Evolutionary conservation across 345 rosid species (phyloP).

Genomic region (Citrus trifoliata): DNA sequence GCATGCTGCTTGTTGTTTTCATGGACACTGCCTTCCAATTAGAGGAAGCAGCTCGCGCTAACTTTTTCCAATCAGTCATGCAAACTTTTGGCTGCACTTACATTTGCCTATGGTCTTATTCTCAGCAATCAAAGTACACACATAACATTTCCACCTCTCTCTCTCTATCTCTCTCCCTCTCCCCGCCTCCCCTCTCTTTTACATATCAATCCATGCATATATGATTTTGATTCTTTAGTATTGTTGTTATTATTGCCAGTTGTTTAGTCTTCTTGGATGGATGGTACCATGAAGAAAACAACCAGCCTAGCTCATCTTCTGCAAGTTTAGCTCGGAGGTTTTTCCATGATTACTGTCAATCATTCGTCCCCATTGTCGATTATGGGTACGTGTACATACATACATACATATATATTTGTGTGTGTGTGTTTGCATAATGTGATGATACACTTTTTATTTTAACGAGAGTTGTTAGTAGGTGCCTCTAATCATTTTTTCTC

Average conservation of each 20-base stretch:
- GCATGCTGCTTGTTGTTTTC: neutral
- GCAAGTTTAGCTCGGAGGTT: conserved; percentile 39
- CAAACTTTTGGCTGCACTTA: conserved; percentile 50
- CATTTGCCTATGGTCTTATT: conserved; percentile 63
- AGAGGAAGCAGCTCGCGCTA: conserved; percentile 35
- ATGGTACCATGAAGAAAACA: conserved; percentile 37
- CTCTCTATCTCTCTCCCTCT: neutral
- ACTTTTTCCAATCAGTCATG: conserved; percentile 41
- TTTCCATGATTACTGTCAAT: conserved; percentile 46
- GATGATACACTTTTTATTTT: too few relatives aligned
- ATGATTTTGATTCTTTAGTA: neutral
- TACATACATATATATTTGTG: too few relatives aligned
- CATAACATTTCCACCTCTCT: neutral
- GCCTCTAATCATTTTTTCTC: neutral
- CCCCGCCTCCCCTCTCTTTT: neutral
- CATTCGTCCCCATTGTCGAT: conserved; percentile 26
- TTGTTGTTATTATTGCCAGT: conserved; percentile 26
- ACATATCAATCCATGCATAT: neutral
- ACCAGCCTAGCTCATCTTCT: conserved; percentile 41
- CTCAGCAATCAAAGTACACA: conserved; percentile 40
- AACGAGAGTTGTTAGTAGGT: neutral
- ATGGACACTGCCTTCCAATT: conserved; percentile 59
- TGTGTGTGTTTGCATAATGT: too few relatives aligned
- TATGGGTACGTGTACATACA: conserved; percentile 26
- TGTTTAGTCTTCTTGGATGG: conserved; percentile 53